Conservation (phyloP, 331 rosid species). For the Prunus yedoensis region DNA sequence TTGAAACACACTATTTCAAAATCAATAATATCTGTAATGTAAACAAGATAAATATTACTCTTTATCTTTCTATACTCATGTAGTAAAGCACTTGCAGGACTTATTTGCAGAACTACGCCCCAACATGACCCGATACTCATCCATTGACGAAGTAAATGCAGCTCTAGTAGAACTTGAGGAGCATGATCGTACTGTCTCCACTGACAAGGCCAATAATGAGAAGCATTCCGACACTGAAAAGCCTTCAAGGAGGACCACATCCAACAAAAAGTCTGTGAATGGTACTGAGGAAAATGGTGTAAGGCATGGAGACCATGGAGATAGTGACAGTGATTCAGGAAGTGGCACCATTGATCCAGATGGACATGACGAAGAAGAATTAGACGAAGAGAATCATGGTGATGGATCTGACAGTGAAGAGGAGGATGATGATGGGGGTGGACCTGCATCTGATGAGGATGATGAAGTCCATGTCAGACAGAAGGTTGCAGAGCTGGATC, state of each 20-base stretch:
- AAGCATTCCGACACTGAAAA: conserved; percentile 71
- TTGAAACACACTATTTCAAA: background rate
- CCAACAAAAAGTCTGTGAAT: conserved; percentile 42
- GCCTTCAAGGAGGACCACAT: conserved; percentile 48
- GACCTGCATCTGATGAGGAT: conserved; percentile 84
- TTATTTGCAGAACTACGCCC: conserved; percentile 92
- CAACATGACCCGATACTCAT: conserved; percentile 77
- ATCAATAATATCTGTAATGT: background rate
- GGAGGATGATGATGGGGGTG: conserved; percentile 72
- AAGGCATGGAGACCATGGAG: conserved; percentile 60
- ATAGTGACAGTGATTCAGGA: conserved; percentile 82
- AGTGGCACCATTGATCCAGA: conserved; percentile 71
- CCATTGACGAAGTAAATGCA: conserved; percentile 80
- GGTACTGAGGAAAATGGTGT: conserved; percentile 64
- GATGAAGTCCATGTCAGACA: conserved; percentile 96
- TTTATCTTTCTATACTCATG: conserved; percentile 5
- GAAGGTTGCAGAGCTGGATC: conserved; percentile 80
- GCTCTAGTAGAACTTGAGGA: conserved; percentile 90
- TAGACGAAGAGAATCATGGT: conserved; percentile 80
- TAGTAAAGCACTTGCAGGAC: conserved; percentile 52
- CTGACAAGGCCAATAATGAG: conserved; percentile 68
- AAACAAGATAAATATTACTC: background rate
- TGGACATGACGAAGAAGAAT: conserved; percentile 77
- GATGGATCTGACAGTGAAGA: conserved; percentile 81
- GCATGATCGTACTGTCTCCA: conserved; percentile 54